phyloP scores from a whole-genome alignment of 2,329 filamentous ascomycete genomes.

The Colletotrichum sp. region DNA sequence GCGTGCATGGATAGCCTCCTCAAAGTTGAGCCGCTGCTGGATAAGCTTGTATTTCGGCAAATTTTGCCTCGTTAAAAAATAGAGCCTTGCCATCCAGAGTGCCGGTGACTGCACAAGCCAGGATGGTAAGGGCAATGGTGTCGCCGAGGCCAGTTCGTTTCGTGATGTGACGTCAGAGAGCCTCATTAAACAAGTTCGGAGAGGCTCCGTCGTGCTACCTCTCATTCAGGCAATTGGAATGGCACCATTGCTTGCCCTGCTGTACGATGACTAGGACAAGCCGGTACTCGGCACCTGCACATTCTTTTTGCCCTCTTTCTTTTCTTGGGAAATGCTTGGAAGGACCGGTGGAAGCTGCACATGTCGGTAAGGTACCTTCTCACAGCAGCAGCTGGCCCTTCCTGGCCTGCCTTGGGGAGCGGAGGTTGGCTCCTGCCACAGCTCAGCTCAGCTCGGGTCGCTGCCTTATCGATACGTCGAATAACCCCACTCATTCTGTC shows the following conservation, averaged over 20 bases:
- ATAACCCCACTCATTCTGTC: rapidly evolving
- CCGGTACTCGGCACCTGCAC: slow-evolving; percentile 9
- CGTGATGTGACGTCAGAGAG: not conserved
- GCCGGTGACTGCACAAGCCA: not conserved
- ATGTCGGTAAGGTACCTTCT: not conserved
- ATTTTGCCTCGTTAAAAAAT: not conserved
- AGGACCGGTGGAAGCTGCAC: not conserved
- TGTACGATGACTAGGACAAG: not conserved
- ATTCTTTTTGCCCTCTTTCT: not conserved
- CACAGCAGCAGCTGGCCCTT: not conserved
- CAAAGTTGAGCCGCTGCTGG: not conserved
- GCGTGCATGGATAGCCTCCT: not conserved
- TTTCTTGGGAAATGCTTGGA: not conserved
- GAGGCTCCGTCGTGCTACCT: not conserved
- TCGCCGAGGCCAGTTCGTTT: not conserved
- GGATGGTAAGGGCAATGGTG: not conserved
- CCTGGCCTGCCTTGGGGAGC: too few species aligned
- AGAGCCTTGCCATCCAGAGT: not conserved
- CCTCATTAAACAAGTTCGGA: not conserved
- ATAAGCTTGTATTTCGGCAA: not conserved
- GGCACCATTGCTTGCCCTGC: not conserved
- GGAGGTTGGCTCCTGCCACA: not conserved
- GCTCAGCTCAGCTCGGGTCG: not conserved
- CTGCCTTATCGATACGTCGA: not conserved
- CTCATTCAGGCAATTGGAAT: not conserved